Evolutionary conservation across 345 rosid genomes (phyloP), one percentile per base, ranked within the genome.

Genomic region (Brassica cretica): DNA sequence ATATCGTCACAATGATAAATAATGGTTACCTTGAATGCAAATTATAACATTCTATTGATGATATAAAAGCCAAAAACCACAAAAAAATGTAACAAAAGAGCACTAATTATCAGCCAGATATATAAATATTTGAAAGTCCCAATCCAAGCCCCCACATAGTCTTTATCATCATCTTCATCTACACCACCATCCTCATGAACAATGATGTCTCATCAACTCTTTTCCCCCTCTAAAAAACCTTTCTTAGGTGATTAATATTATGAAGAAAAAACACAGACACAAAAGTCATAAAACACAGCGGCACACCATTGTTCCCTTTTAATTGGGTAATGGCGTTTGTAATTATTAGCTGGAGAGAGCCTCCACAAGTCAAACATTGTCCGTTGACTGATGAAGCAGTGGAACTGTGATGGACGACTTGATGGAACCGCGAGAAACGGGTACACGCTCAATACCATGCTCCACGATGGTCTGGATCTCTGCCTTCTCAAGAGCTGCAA

Each of bases 311-410:
- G 29, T 39, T 58, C 64, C 71, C 72, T 65, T 80, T 80, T 74
- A 39, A 62, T 29, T 74, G 79, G 56, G 75, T 39, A 69, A 70
- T 80, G 76, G 72, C 72, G 64, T 70, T 75, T 64, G 79, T 75
- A 70, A 80, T 71, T 80, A 75, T 80, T 80, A 73, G 72, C 49
- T 53, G 33, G 68, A 66, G 63, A 67, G 2, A 6, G 19, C 21
- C 19, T 66, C 39, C 9, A 10, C 8, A 53, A 72, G 68, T 92
- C 89, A 94, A 87, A 94, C 97, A 53, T 83, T 86, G 71, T 90
- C 97, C 5, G 97, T 88, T 53, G 97, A 92, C 53, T 90, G 85
- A 75, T 88, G 93, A 56, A 95, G 97, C 12, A 95, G 86, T 33
- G 98, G 99, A 86, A 89, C 86, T 24, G 87, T 74, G 74, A 94